Percentiles rank a stretch among this genome's conserved stretches.
Conservation (phyloP, 306 rosid species). For the Cotoneaster glaucophyllus region DNA sequence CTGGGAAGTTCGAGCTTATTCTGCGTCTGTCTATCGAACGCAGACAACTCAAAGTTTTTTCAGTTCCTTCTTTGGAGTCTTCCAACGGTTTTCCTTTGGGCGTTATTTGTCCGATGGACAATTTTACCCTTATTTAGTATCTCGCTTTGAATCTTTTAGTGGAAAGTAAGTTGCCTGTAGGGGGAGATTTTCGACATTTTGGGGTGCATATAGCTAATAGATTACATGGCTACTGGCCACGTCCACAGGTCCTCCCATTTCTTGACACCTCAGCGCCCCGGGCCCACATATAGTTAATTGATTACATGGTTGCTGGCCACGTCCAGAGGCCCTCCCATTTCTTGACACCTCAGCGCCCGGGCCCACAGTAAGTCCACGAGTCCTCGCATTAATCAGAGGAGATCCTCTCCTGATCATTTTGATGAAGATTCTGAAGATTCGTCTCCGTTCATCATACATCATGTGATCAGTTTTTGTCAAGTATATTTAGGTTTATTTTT, state of each 20-base stretch:
- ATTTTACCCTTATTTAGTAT: conserved; percentile 6
- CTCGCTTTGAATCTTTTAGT: not conserved
- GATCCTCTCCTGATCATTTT: accelerated
- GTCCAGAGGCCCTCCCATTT: conserved; percentile 30
- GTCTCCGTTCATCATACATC: accelerated
- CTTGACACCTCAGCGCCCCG: conserved; percentile 27
- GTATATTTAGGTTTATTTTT: too few relatives aligned
- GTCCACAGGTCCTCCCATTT: conserved; percentile 29
- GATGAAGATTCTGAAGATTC: accelerated
- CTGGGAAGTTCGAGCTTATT: not conserved
- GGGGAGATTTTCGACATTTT: conserved; percentile 29
- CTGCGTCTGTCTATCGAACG: not conserved
- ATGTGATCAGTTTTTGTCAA: accelerated
- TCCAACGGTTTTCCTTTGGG: conserved; percentile 7
- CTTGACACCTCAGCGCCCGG: conserved; percentile 30
- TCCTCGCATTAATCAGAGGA: too few relatives aligned
- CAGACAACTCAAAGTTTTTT: not conserved
- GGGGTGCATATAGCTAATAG: not conserved
- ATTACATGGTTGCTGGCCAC: conserved; percentile 17
- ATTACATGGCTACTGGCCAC: conserved; percentile 17
- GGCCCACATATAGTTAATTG: not conserved
- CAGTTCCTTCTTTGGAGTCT: conserved; percentile 9
- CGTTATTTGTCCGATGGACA: conserved; percentile 18
- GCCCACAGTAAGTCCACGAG: not conserved
- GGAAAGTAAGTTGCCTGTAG: too few relatives aligned